Percentiles rank a stretch among this genome's conserved stretches.
Evolutionary conservation across 352 stramenopile species (phyloP).

Genomic region (Phytopythium montanum): DNA sequence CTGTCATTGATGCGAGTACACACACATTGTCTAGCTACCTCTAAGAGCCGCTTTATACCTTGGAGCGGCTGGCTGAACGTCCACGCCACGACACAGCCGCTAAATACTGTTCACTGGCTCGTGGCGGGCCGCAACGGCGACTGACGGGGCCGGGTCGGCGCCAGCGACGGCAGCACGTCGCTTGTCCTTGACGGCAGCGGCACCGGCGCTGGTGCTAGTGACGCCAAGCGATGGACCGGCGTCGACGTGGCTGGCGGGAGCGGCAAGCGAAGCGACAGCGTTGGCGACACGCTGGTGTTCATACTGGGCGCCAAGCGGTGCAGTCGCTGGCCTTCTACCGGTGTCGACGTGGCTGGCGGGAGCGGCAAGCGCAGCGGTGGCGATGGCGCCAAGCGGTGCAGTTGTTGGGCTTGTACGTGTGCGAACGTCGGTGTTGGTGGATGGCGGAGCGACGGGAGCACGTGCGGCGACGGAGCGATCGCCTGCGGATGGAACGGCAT

Average conservation of each 20-base stretch:
- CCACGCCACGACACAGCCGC: not conserved
- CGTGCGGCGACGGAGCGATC: not conserved
- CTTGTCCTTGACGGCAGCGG: not conserved
- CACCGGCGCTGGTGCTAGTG: not conserved
- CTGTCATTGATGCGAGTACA: not conserved
- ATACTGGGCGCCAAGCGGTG: not conserved
- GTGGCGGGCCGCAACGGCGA: not conserved
- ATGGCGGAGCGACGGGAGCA: slow-evolving; percentile 10
- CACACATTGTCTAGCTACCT: not conserved
- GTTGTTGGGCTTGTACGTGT: not conserved
- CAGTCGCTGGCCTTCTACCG: not conserved
- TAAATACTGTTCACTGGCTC: slow-evolving; percentile 1
- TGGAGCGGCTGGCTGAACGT: not conserved
- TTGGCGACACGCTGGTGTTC: too few species aligned
- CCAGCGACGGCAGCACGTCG: slow-evolving; percentile 10
- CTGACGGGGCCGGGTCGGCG: slow-evolving; percentile 1
- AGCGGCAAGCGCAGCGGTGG: slow-evolving; percentile 1
- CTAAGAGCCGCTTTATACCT: slow-evolving; percentile 7
- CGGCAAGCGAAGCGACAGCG: not conserved
- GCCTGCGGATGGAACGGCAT: not conserved
- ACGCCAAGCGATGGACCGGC: slow-evolving; percentile 1
- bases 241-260: not conserved
- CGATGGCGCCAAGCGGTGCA: not conserved
- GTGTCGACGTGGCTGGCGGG: not conserved
- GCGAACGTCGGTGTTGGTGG: not conserved